phyloP scores from a whole-genome alignment of 768 basidiomycete genomes.

The Coprinopsis sp. region DNA sequence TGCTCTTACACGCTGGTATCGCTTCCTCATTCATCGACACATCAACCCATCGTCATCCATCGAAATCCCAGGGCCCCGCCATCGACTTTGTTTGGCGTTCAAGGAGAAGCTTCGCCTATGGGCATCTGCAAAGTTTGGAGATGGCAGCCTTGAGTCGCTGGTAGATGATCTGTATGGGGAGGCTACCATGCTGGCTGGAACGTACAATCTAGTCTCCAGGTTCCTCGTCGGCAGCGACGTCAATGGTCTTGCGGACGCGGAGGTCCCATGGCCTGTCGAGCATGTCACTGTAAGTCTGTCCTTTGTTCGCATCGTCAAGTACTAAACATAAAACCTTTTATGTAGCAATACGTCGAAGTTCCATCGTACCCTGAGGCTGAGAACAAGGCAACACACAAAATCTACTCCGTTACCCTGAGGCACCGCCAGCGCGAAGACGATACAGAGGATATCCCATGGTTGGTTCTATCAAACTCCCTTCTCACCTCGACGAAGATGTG shows the following conservation, averaged over 20 bases:
- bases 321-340: neutral
- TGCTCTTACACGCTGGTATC: constrained; percentile 46
- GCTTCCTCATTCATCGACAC: constrained; percentile 38
- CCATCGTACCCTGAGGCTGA: constrained; percentile 23
- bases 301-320: neutral
- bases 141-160: constrained; percentile 21
- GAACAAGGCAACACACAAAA: constrained; percentile 23
- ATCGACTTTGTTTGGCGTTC: constrained; percentile 38
- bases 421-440: constrained; percentile 23
- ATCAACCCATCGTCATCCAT: no score
- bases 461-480: constrained; percentile 48
- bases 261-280: constrained; percentile 47
- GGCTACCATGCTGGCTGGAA: constrained; percentile 45
- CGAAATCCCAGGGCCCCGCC: no score
- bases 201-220: constrained; percentile 70
- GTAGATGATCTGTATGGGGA: constrained; percentile 50
- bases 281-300: constrained; percentile 35
- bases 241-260: constrained; percentile 42
- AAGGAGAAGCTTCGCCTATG: constrained; percentile 30
- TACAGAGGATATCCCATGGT: constrained; percentile 49
- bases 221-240: constrained; percentile 59
- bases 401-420: constrained; percentile 41
- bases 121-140: constrained; percentile 16
- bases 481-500: constrained; percentile 46
- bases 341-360: constrained; percentile 36